A percentile compares a stretch with the other conserved stretches of the same genome.
Evolutionary conservation across 306 rosid species (phyloP).

Genomic region (Cercis canadensis): DNA sequence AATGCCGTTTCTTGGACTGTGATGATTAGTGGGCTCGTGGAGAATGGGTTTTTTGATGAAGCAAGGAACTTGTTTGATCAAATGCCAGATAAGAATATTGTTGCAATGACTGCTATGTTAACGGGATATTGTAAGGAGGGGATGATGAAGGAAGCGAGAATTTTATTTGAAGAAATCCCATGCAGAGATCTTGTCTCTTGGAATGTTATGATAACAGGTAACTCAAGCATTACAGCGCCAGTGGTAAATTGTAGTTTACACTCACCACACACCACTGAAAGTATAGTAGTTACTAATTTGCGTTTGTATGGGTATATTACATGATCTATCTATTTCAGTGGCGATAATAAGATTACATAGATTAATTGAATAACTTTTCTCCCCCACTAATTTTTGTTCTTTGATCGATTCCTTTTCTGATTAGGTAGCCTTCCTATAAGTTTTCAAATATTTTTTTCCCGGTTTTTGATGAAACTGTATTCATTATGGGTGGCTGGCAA

Average conservation of each 20-base stretch:
- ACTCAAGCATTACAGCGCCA: not conserved
- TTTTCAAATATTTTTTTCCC: no score
- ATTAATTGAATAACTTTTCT: no score
- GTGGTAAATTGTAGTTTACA: not conserved
- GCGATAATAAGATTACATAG: no score
- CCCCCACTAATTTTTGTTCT: no score
- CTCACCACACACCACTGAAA: no score
- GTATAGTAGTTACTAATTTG: no score
- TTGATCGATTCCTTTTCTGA: no score
- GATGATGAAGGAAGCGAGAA: slow-evolving; percentile 50
- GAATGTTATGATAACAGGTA: slow-evolving; percentile 66
- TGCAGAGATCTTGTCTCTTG: slow-evolving; percentile 55
- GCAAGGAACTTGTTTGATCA: slow-evolving; percentile 51
- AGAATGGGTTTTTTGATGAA: slow-evolving; percentile 51
- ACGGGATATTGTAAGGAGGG: slow-evolving; percentile 60
- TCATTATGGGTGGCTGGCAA: no score
- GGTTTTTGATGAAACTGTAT: no score
- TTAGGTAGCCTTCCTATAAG: no score
- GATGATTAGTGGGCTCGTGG: slow-evolving; percentile 60
- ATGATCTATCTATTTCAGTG: no score
- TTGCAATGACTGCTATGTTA: slow-evolving; percentile 52
- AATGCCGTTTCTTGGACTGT: slow-evolving; percentile 59
- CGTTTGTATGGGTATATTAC: no score
- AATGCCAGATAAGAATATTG: slow-evolving; percentile 59
- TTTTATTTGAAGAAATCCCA: slow-evolving; percentile 48